Percentiles rank a stretch among this genome's conserved stretches.
Conservation (phyloP, 2,329 filamentous ascomycete species). For the Thielaviopsis ethacetica region DNA sequence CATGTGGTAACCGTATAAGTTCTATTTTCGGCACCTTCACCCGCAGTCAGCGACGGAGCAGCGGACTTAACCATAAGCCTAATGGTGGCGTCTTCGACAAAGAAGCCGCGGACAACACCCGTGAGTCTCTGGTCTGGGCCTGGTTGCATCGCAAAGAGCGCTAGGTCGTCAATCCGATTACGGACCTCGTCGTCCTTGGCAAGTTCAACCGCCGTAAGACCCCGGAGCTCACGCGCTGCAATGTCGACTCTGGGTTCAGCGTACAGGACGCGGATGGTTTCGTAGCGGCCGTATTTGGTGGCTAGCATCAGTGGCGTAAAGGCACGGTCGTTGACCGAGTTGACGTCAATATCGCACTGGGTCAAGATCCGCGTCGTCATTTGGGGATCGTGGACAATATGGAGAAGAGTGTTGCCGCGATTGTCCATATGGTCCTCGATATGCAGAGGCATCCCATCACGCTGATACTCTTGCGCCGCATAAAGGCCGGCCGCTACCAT, state of each 20-base stretch:
- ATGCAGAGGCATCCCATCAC: constrained; percentile 65
- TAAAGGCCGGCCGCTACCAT: constrained; percentile 78
- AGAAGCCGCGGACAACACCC: constrained; percentile 85
- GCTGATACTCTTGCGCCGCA: constrained; percentile 57
- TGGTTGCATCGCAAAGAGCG: constrained; percentile 59
- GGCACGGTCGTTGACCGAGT: constrained; percentile 83
- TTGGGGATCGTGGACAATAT: constrained; percentile 77
- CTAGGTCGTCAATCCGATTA: constrained; percentile 88
- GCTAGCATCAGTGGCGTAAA: constrained; percentile 97
- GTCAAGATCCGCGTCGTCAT: constrained; percentile 62
- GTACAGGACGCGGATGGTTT: constrained; percentile 80
- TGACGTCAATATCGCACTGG: constrained; percentile 85
- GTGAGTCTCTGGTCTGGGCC: constrained; percentile 69
- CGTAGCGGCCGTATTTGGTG: constrained; percentile 91
- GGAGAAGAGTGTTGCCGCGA: constrained; percentile 89
- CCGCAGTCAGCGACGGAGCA: constrained; percentile 49
- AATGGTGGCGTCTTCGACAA: constrained; percentile 90
- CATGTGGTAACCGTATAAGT: constrained; percentile 92
- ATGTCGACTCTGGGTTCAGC: constrained; percentile 76
- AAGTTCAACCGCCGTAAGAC: constrained; percentile 84
- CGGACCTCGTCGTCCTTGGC: constrained; percentile 96
- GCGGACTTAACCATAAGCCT: constrained; percentile 89
- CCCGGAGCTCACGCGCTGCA: constrained; percentile 66
- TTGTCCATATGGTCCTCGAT: constrained; percentile 82
- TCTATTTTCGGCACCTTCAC: constrained; percentile 41